Conservation (phyloP, 2,329 filamentous ascomycete genomes). For the Herpotrichia juniperi region DNA sequence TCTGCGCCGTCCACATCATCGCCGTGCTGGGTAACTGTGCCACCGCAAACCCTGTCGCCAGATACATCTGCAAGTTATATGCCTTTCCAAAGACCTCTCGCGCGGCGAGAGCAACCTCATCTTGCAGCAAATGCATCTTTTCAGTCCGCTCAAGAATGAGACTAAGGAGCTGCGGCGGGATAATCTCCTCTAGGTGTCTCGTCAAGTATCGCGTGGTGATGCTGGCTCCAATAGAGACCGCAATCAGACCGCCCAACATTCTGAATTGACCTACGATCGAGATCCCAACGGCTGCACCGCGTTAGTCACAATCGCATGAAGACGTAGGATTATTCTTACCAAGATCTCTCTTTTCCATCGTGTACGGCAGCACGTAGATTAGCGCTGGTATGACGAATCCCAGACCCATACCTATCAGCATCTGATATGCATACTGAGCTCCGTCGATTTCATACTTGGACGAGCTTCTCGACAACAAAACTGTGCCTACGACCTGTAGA, state of each 20-base stretch:
- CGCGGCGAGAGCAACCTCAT: not conserved
- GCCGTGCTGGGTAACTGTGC: slow-evolving; percentile 5
- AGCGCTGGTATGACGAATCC: slow-evolving; percentile 12
- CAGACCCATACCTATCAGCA: slow-evolving; percentile 16
- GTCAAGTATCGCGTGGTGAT: slow-evolving; percentile 9
- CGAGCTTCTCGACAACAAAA: slow-evolving; percentile 6
- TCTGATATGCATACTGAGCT: slow-evolving; percentile 20
- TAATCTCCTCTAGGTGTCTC: not conserved
- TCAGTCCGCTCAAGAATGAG: slow-evolving; percentile 10
- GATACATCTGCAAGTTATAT: slow-evolving; percentile 15
- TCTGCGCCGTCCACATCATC: slow-evolving; percentile 7
- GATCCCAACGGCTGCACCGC: slow-evolving; percentile 9
- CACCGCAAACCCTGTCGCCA: slow-evolving; percentile 12
- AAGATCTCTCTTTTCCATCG: slow-evolving; percentile 18
- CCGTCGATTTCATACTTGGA: slow-evolving; percentile 1
- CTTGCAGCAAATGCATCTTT: slow-evolving; percentile 1
- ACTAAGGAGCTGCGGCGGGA: not conserved
- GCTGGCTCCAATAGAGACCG: slow-evolving; percentile 9
- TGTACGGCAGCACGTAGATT: slow-evolving; percentile 14
- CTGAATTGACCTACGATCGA: slow-evolving; percentile 13
- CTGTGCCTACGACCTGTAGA: slow-evolving; percentile 15
- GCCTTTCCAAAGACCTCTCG: slow-evolving; percentile 5
- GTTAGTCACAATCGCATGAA: not conserved
- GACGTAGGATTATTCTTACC: not conserved
- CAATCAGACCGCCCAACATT: slow-evolving; percentile 13